phyloP scores from a whole-genome alignment of 1,284 basidiomycete species.

The Tylopilus sp. region DNA sequence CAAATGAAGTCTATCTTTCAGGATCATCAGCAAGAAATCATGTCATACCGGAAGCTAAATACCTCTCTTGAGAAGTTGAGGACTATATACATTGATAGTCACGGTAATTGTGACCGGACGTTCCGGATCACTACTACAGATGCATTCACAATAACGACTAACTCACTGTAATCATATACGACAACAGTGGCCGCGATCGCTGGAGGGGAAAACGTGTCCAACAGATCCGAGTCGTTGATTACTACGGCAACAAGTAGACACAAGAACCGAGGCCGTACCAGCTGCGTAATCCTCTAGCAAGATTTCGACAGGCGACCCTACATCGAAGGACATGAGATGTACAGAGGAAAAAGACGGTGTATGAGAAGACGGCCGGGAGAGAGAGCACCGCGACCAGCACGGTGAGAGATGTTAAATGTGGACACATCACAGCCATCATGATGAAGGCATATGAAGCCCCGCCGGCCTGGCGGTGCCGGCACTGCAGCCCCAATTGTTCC shows the following conservation, averaged over 20 bases:
- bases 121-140: neutral
- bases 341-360: neutral
- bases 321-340: neutral
- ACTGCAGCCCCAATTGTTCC: too few species aligned
- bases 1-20: slow-evolving; percentile 17
- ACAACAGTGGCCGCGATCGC: neutral
- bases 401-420: too few species aligned
- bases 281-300: neutral
- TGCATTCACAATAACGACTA: neutral
- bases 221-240: neutral
- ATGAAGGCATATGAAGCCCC: too few species aligned
- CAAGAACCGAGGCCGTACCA: neutral
- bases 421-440: too few species aligned
- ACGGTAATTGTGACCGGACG: too few species aligned
- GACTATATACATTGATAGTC: neutral
- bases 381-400: too few species aligned
- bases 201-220: neutral
- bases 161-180: neutral
- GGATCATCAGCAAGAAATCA: neutral
- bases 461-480: too few species aligned
- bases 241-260: neutral
- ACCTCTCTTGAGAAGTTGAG: neutral
- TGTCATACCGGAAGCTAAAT: neutral
- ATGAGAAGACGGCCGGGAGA: too few species aligned
- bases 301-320: neutral